Evolutionary conservation across 225 moss, liverwort and hornwort genomes (phyloP).

Genomic region (Lunularia cruciata): DNA sequence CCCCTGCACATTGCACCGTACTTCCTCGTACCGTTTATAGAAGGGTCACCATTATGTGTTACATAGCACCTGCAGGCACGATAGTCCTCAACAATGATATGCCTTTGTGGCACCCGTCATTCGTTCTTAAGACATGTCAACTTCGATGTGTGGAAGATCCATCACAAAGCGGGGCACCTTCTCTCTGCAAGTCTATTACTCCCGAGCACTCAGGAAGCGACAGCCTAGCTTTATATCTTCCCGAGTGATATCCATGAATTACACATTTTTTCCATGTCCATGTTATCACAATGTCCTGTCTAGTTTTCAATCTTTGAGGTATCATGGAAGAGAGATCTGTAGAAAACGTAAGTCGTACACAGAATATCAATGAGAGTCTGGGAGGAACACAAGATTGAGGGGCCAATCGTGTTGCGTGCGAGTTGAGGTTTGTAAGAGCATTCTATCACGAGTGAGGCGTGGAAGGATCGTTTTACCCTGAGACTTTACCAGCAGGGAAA

Average conservation of each 20-base stretch:
- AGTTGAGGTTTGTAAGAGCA: constrained; percentile 16
- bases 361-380: constrained; percentile 2
- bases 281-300: constrained; percentile 1
- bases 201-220: background rate
- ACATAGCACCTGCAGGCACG: background rate
- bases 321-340: background rate
- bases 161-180: background rate
- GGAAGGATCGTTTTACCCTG: constrained; percentile 12
- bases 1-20: background rate
- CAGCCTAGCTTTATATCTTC: background rate
- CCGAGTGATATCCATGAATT: background rate
- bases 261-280: background rate
- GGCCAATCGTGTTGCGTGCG: background rate
- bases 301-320: constrained; percentile 1
- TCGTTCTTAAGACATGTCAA: constrained; percentile 3
- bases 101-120: constrained; percentile 1
- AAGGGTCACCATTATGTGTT: background rate
- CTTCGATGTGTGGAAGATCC: background rate
- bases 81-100: background rate
- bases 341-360: constrained; percentile 2
- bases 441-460: constrained; percentile 14
- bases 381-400: constrained; percentile 7
- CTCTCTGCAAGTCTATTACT: background rate
- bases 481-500: constrained; percentile 20
- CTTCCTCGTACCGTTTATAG: background rate